Evolutionary conservation across 1,139 yeast species (phyloP).

Genomic region (Saccharomycopsis crataegensis): DNA sequence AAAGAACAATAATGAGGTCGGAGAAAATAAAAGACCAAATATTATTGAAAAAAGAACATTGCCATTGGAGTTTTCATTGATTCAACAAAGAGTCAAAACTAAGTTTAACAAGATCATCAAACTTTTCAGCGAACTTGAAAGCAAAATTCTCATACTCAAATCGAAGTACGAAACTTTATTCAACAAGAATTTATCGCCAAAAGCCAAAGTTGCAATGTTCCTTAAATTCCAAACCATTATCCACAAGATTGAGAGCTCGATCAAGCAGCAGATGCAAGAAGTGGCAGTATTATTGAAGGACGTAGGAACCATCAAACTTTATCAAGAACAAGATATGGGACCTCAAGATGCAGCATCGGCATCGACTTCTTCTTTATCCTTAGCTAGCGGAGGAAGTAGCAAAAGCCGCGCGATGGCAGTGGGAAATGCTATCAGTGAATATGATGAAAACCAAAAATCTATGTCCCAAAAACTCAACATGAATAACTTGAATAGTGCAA

Average conservation of each 20-base stretch:
- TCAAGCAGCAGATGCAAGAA: slow-evolving; percentile 2
- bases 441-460: too few relatives aligned
- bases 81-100: slow-evolving; percentile 4
- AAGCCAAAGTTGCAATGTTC: not conserved
- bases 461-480: too few relatives aligned
- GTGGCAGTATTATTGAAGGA: slow-evolving; percentile 1
- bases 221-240: not conserved
- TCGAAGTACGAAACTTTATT: slow-evolving; percentile 2
- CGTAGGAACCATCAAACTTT: not conserved
- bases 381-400: too few relatives aligned
- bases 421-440: too few relatives aligned
- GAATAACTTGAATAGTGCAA: too few relatives aligned
- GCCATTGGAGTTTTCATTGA: slow-evolving; percentile 9
- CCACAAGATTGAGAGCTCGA: not conserved
- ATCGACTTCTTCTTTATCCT: too few relatives aligned
- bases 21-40: not conserved
- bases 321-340: too few relatives aligned
- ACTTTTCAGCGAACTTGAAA: slow-evolving; percentile 7
- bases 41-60: not conserved
- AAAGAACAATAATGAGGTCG: not conserved
- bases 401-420: too few relatives aligned
- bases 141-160: slow-evolving; percentile 4
- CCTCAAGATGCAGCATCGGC: too few relatives aligned
- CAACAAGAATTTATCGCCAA: not conserved
- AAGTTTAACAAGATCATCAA: slow-evolving; percentile 1